Evolutionary conservation across 129 eudicot species (phyloP), one percentile per base, ranked within the genome.

Genomic region (Apium graveolens): DNA sequence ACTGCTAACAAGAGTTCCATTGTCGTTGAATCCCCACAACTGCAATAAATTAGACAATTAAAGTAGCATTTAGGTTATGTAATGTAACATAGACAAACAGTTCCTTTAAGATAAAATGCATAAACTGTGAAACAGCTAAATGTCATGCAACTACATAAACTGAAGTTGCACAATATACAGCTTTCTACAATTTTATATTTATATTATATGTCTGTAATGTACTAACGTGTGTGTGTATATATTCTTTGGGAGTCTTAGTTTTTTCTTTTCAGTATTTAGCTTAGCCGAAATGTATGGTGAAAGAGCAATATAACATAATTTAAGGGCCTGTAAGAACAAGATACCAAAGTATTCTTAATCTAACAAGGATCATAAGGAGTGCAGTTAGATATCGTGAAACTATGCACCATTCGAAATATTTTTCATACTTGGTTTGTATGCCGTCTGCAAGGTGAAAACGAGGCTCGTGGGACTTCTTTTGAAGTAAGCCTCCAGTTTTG

Each of bases 1-100:
- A 79, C 95, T 87, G 65, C 84, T 96, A 79, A 70, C 86, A 70
- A 96, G 93, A 48, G 97, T 92, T 66, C 97, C 97, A 55, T 96
- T 87, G 45, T 71, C 24, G 73, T 51, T 82, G 80, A 88, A 81
- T 80, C 89, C 93, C 99, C 99, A 96, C 90, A 96, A 87, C 99
- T 96, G 87, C 20, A 55, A 8, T n/a, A 70, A 55, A 74, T 17
- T 44, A 62, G 26, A 43, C 20, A 82, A 32, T 43, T 70, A 14
- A 78, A n/a, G 39, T 26, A 66, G 10, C 75, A 63, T 24, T 71
- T 80, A 11, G 68, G 41, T 75, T 75, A 35, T 32, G 16, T 41
- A 38, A 16, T 27, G 27, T n/a, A 43, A 41, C 27, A 70, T 37
- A 70, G 21, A 14, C 11, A 70, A 70, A 24, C 73, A 37, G 12